Evolutionary conservation across 2,329 filamentous ascomycete species (phyloP).

Genomic region (Aspergillus sp.): DNA sequence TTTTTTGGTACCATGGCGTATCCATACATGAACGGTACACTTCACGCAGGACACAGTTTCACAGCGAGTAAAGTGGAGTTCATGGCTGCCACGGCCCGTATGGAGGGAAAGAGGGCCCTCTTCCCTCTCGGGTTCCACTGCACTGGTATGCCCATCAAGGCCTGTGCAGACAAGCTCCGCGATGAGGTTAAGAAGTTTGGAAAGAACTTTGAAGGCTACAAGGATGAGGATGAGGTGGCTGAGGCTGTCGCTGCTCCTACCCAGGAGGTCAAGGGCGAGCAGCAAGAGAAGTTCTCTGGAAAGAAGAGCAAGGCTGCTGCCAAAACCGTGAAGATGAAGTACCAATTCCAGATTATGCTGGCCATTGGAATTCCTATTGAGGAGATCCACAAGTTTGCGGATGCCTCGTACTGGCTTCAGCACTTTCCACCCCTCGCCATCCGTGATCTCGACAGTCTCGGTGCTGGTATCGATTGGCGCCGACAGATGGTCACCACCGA

Average conservation of each 20-base stretch:
- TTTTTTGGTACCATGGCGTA: slow-evolving; percentile 82
- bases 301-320: slow-evolving; percentile 91
- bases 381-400: slow-evolving; percentile 91
- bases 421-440: slow-evolving; percentile 81
- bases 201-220: slow-evolving; percentile 76
- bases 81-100: slow-evolving; percentile 77
- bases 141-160: slow-evolving; percentile 98
- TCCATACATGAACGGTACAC: slow-evolving; percentile 81
- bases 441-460: slow-evolving; percentile 79
- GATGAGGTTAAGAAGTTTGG: slow-evolving; percentile 90
- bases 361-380: slow-evolving; percentile 82
- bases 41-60: slow-evolving; percentile 91
- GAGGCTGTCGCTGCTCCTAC: slow-evolving; percentile 58
- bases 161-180: slow-evolving; percentile 90
- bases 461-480: slow-evolving; percentile 88
- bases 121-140: slow-evolving; percentile 95
- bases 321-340: slow-evolving; percentile 91
- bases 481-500: slow-evolving; percentile 92
- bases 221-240: slow-evolving; percentile 57
- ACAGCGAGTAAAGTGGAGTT: slow-evolving; percentile 94
- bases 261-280: slow-evolving; percentile 71
- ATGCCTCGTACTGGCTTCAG: slow-evolving; percentile 87
- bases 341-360: slow-evolving; percentile 94
- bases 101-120: slow-evolving; percentile 83
- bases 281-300: slow-evolving; percentile 85